Conservation (phyloP, 2,329 filamentous ascomycete genomes). For the Stachybotrys chartarum region DNA sequence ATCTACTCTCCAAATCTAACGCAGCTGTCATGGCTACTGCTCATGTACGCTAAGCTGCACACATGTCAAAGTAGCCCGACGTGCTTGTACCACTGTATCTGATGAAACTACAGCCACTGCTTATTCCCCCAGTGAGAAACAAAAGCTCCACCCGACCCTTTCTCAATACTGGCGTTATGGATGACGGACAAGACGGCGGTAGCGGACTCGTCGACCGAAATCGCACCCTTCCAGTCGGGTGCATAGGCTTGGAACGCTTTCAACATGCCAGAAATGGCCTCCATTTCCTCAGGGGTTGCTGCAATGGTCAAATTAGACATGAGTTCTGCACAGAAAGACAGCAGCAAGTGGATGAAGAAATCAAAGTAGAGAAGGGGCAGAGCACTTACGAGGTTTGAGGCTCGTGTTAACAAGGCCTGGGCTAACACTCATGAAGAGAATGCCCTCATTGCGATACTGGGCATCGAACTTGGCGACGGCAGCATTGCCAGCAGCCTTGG, state of each 20-base stretch:
- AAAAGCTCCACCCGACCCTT: constrained; percentile 41
- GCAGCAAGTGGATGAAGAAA: neutral
- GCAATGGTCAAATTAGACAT: neutral
- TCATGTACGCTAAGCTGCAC: too few relatives aligned
- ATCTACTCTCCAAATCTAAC: too few relatives aligned
- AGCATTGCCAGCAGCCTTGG: constrained; percentile 46
- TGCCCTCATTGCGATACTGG: constrained; percentile 28
- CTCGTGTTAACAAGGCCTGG: constrained; percentile 1
- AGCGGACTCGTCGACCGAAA: constrained; percentile 27
- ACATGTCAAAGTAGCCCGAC: too few relatives aligned
- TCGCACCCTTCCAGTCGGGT: constrained; percentile 28
- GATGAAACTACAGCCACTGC: constrained; percentile 36
- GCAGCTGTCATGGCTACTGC: too few relatives aligned
- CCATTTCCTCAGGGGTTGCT: neutral
- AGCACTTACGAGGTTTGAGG: neutral
- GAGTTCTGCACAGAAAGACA: neutral
- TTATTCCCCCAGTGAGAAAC: constrained; percentile 47
- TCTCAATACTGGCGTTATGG: constrained; percentile 31
- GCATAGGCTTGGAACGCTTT: constrained; percentile 23
- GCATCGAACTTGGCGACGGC: constrained; percentile 44
- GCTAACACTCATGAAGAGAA: constrained; percentile 1
- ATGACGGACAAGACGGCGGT: constrained; percentile 24
- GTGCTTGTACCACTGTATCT: too few relatives aligned
- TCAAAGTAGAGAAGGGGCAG: neutral
- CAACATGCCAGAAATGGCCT: neutral